Base-by-base conservation (phyloP, 2,329 filamentous ascomycete genomes). In the Diaporthe eres region DNA sequence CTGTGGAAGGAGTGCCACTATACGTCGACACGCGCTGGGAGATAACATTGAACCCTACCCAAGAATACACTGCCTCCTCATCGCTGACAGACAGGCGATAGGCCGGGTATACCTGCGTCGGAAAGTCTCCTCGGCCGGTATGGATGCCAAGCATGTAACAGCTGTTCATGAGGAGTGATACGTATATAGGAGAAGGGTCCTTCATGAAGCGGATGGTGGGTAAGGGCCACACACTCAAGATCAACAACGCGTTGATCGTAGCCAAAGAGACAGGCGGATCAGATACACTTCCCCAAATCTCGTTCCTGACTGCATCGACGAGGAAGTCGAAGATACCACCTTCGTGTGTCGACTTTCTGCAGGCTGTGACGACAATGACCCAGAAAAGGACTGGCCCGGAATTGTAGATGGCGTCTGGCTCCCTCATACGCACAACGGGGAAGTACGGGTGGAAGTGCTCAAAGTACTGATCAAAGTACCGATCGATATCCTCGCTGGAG, bases 381-480 rank as follows among this genome's bases (percentile, higher is more conserved):
- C 89, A 91, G 79, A 91, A 91, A 9, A 91, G 84, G 12, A 88
- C 83, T 2, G 85, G 84, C 3, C 85, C 85, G 1, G 86, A 80
- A 13, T 87, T 85, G 77, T 89, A 90, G 77, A 86, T 87, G 71
- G 85, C 84, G 75, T 91, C 87, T 7, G 89, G 88, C 75, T 89
- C 87, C 28, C 84, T 85, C 9, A 84, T 83, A 25, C 88, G 85
- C 17, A 91, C 80, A 17, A 91, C 84, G 22, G 89, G 89, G 63
- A 90, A 84, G 77, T 88, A 89, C 3, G 85, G 86, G 74, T 91
- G 89, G 67, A 87, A 90, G 75, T 84, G 84, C 75, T 88, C 85
- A 76, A 91, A 86, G 78, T 88, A 90, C 86, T 87, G 88, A 75
- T 88, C 85, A 80, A 90, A 91, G 77, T 91, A 91, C 79, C 86